Evolutionary conservation across 2,329 filamentous ascomycete species (phyloP).

Genomic region (Trichoderma sp.): DNA sequence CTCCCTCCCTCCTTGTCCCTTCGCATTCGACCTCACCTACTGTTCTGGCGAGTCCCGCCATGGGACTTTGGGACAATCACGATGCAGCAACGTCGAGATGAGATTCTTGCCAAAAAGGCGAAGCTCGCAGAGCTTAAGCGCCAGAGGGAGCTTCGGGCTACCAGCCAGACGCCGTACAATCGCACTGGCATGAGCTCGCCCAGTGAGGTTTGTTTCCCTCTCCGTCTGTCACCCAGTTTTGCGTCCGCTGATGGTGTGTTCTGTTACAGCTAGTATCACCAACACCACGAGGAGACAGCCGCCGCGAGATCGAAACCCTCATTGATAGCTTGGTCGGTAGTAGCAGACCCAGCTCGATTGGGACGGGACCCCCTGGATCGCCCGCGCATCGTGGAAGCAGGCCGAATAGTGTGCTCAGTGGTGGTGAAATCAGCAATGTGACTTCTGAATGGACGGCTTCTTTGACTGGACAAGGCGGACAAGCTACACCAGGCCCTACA

Average conservation of each 20-base stretch:
- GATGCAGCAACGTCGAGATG: slow-evolving; percentile 84
- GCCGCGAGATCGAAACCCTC: slow-evolving; percentile 77
- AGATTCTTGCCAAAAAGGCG: slow-evolving; percentile 94
- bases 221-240: slow-evolving; percentile 18
- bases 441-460: slow-evolving; percentile 59
- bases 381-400: slow-evolving; percentile 68
- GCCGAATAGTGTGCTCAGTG: slow-evolving; percentile 82
- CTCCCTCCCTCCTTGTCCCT: slow-evolving; percentile 4
- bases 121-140: slow-evolving; percentile 95
- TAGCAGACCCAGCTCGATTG: slow-evolving; percentile 67
- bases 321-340: slow-evolving; percentile 82
- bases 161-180: slow-evolving; percentile 65
- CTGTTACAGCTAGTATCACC: slow-evolving; percentile 56
- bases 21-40: not conserved
- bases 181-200: slow-evolving; percentile 66
- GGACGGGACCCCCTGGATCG: slow-evolving; percentile 61
- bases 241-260: slow-evolving; percentile 7
- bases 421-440: slow-evolving; percentile 75
- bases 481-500: slow-evolving; percentile 31
- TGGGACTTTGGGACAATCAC: slow-evolving; percentile 46
- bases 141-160: slow-evolving; percentile 76
- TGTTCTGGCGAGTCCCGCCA: slow-evolving; percentile 38
- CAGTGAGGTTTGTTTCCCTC: slow-evolving; percentile 61
- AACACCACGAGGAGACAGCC: slow-evolving; percentile 65
- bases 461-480: slow-evolving; percentile 36